phyloP scores from a whole-genome alignment of 177 flowering plant species.

The Vitis hybrid region DNA sequence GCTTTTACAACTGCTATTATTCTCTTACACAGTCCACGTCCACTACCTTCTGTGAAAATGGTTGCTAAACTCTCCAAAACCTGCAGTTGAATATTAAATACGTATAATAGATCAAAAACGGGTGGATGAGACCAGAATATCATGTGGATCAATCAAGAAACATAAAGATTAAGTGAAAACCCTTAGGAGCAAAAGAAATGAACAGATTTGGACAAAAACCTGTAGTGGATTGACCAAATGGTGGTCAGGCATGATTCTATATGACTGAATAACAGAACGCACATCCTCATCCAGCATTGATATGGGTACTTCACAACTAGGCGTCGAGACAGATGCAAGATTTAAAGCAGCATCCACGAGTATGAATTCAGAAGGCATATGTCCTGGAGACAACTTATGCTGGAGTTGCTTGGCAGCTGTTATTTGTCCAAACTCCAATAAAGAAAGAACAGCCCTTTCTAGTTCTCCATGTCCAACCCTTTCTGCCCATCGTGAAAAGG shows the following conservation, averaged over 20 bases:
- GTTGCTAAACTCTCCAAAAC: constrained; percentile 65
- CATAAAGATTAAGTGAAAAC: background rate
- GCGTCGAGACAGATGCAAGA: constrained; percentile 71
- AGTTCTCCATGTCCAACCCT: constrained; percentile 86
- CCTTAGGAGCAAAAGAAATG: background rate
- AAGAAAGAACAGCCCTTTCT: constrained; percentile 94
- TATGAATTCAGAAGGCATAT: constrained; percentile 66
- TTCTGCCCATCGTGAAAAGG: constrained; percentile 94
- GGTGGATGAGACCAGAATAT: background rate
- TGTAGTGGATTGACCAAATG: constrained; percentile 54
- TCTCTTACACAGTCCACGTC: constrained; percentile 83
- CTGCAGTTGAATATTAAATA: constrained; percentile 31
- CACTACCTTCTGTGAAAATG: constrained; percentile 68
- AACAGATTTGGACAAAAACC: constrained; percentile 43
- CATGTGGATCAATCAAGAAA: background rate
- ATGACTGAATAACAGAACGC: constrained; percentile 53
- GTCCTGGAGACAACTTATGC: constrained; percentile 75
- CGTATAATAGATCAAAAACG: background rate
- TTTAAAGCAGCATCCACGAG: constrained; percentile 82
- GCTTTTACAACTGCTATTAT: constrained; percentile 88
- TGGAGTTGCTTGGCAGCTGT: constrained; percentile 97
- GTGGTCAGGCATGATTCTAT: constrained; percentile 37
- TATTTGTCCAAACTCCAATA: constrained; percentile 94
- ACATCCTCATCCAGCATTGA: constrained; percentile 66
- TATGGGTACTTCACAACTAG: constrained; percentile 35